Evolutionary conservation across 2,329 filamentous ascomycete genomes (phyloP).

Genomic region (Cytospora piceae): DNA sequence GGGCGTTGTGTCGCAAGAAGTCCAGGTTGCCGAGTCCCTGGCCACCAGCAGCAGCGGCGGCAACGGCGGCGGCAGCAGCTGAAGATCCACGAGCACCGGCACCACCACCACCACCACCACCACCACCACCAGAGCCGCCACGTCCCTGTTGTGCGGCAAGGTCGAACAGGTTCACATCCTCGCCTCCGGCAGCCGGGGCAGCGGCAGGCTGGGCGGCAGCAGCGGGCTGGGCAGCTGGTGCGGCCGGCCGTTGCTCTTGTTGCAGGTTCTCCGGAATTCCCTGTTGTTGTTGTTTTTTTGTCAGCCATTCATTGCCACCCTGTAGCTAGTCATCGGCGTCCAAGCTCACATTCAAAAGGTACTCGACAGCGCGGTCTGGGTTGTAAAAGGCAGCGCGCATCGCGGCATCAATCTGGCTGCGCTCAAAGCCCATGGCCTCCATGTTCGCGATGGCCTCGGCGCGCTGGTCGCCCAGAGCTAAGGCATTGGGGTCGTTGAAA

Average conservation of each 20-base stretch:
- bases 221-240: conserved; percentile 41
- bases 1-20: conserved; percentile 90
- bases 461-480: conserved; percentile 83
- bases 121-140: conserved; percentile 48
- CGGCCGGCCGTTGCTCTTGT: conserved; percentile 47
- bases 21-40: conserved; percentile 78
- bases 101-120: conserved; percentile 48
- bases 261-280: conserved; percentile 88
- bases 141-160: conserved; percentile 78
- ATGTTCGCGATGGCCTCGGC: conserved; percentile 85
- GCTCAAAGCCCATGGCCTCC: conserved; percentile 96
- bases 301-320: conserved; percentile 10
- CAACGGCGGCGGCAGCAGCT: conserved; percentile 54
- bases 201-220: conserved; percentile 46
- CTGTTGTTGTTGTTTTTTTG: conserved; percentile 52
- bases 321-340: not conserved
- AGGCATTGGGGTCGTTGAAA: conserved; percentile 74
- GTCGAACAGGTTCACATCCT: conserved; percentile 87
- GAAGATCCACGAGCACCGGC: conserved; percentile 50
- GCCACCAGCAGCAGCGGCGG: conserved; percentile 46
- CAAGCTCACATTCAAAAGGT: conserved; percentile 76
- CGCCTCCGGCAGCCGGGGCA: conserved; percentile 49
- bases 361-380: conserved; percentile 95
- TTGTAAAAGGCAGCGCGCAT: conserved; percentile 98
- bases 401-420: conserved; percentile 85